phyloP scores from a whole-genome alignment of 345 rosid genomes.

The Gossypium rotundifolium region DNA sequence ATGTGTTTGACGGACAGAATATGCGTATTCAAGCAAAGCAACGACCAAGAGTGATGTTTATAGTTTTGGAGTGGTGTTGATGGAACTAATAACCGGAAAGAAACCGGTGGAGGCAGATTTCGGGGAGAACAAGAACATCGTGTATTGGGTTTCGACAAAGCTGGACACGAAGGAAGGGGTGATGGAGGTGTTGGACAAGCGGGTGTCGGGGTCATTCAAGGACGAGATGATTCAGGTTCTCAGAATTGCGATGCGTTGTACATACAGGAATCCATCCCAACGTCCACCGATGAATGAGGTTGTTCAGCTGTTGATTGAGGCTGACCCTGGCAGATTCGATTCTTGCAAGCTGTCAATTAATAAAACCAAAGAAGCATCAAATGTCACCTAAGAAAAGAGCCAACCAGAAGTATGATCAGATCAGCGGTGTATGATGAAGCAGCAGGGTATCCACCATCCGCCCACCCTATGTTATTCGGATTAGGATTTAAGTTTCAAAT shows the following conservation, averaged over 20 bases:
- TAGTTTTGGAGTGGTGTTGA: slow-evolving; percentile 83
- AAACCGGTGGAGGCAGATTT: slow-evolving; percentile 67
- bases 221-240: slow-evolving; percentile 69
- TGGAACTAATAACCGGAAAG: slow-evolving; percentile 87
- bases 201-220: slow-evolving; percentile 52
- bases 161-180: slow-evolving; percentile 69
- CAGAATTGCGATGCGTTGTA: slow-evolving; percentile 71
- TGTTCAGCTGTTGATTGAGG: slow-evolving; percentile 62
- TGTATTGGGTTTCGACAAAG: slow-evolving; percentile 68
- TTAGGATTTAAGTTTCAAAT: background rate
- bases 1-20: slow-evolving; percentile 70
- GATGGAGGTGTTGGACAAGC: slow-evolving; percentile 62
- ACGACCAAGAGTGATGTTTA: slow-evolving; percentile 89
- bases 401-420: slow-evolving; percentile 24
- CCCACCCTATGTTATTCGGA: background rate
- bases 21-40: slow-evolving; percentile 77
- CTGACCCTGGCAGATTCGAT: slow-evolving; percentile 50
- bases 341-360: slow-evolving; percentile 34
- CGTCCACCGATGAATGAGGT: slow-evolving; percentile 92
- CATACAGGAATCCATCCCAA: slow-evolving; percentile 45
- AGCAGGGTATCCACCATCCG: background rate
- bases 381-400: slow-evolving; percentile 32
- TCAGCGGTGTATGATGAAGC: slow-evolving; percentile 7
- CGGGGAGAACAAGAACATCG: slow-evolving; percentile 82
- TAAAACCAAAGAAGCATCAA: slow-evolving; percentile 46